Conservation (phyloP, 805 yeast genomes). For the Ogataea nonfermentans region DNA sequence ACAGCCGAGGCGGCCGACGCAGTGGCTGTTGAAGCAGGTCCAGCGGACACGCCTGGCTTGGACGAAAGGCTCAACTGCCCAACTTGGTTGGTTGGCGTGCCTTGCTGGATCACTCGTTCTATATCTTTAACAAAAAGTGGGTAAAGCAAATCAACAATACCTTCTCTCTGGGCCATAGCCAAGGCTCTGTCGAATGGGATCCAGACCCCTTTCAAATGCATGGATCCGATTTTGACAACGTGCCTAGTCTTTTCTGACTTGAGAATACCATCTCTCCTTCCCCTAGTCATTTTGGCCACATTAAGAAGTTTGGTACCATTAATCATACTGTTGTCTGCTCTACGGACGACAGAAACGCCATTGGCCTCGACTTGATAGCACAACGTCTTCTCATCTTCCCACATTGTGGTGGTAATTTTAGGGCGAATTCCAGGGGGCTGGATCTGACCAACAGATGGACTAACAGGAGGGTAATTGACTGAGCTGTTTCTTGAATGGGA, state of each 20-base stretch:
- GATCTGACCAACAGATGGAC: conserved; percentile 37
- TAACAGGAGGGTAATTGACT: conserved; percentile 23
- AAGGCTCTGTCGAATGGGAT: conserved; percentile 67
- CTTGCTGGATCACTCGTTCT: conserved; percentile 38
- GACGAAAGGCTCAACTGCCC: conserved; percentile 22
- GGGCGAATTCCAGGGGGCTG: conserved; percentile 49
- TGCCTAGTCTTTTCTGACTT: conserved; percentile 62
- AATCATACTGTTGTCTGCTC: conserved; percentile 69
- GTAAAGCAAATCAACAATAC: conserved; percentile 52
- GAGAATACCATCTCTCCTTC: conserved; percentile 67
- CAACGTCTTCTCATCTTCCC: conserved; percentile 69
- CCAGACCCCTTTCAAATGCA: conserved; percentile 73
- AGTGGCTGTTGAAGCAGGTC: conserved; percentile 6
- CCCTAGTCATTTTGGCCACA: conserved; percentile 70
- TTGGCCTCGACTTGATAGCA: conserved; percentile 70
- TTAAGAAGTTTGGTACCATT: conserved; percentile 66
- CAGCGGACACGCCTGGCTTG: conserved; percentile 15
- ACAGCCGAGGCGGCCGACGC: conserved; percentile 10
- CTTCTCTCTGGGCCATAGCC: conserved; percentile 63
- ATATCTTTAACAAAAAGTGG: conserved; percentile 63
- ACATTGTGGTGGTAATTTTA: conserved; percentile 63
- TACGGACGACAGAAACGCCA: conserved; percentile 59
- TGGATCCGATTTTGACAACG: conserved; percentile 68
- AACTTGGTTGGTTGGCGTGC: conserved; percentile 29
- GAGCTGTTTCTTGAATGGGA: conserved; percentile 15